A percentile compares a stretch with the other conserved stretches of the same genome.
Conservation (phyloP, 352 stramenopile species). For the Phytophthora foliorum region DNA sequence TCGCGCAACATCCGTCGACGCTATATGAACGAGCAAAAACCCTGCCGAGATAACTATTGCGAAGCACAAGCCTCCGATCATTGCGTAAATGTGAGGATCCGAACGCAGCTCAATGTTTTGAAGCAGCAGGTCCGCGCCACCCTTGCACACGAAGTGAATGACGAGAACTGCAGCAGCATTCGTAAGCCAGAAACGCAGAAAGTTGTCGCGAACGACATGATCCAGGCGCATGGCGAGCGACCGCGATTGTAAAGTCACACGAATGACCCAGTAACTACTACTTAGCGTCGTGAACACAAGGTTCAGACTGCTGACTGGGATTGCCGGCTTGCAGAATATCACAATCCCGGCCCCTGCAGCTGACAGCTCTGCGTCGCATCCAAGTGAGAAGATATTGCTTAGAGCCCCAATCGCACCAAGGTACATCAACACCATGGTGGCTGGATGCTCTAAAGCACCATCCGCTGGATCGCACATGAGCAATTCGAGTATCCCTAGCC, state of each 20-base stretch:
- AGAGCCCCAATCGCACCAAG: slow-evolving; percentile 44
- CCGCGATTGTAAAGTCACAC: slow-evolving; percentile 46
- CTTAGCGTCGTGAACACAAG: slow-evolving; percentile 47
- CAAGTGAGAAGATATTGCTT: slow-evolving; percentile 55
- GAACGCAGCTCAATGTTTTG: slow-evolving; percentile 37
- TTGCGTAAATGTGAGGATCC: slow-evolving; percentile 49
- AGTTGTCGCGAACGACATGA: slow-evolving; percentile 32
- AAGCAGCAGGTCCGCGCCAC: slow-evolving; percentile 24
- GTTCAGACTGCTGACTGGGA: slow-evolving; percentile 39
- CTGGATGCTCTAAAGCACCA: slow-evolving; percentile 41
- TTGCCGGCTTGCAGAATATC: slow-evolving; percentile 43
- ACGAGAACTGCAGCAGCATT: slow-evolving; percentile 29
- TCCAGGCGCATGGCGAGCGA: slow-evolving; percentile 35
- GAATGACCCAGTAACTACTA: slow-evolving; percentile 49
- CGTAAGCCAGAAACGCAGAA: slow-evolving; percentile 37
- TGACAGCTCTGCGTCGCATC: slow-evolving; percentile 37
- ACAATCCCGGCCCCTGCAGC: slow-evolving; percentile 31
- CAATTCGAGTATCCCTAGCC: slow-evolving; percentile 20
- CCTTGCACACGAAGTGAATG: slow-evolving; percentile 49
- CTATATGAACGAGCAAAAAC: slow-evolving; percentile 35
- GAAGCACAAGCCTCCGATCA: slow-evolving; percentile 37
- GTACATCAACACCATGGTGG: slow-evolving; percentile 52
- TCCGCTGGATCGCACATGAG: slow-evolving; percentile 33
- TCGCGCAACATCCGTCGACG: slow-evolving; percentile 5
- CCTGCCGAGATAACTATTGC: slow-evolving; percentile 33